These are phyloP conservation scores for Leccinum disarticulatum DNA, from an alignment of 768 basidiomycete species.

Conservation along the genomic window DNA sequence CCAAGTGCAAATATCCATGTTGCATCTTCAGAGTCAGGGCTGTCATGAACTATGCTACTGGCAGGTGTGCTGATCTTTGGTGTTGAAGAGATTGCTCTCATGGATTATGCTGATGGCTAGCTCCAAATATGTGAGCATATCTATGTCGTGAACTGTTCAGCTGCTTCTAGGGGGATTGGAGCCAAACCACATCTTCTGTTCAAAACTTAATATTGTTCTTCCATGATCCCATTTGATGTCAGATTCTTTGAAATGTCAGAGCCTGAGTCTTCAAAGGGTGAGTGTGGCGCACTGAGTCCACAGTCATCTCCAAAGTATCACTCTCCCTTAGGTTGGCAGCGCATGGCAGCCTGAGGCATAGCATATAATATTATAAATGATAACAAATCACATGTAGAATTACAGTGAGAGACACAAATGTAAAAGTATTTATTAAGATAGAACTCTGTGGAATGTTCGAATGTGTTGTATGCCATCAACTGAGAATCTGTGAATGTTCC, in stretches of 20 bases:
- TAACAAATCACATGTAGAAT: too few species aligned
- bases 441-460: neutral
- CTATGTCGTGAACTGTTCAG: neutral
- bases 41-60: too few species aligned
- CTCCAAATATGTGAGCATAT: neutral
- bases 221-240: too few species aligned
- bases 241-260: too few species aligned
- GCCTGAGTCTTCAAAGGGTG: too few species aligned
- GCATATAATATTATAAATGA: too few species aligned
- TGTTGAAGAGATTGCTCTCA: neutral
- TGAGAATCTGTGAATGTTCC: neutral
- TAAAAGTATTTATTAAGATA: conserved; percentile 1
- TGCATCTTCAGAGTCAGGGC: too few species aligned
- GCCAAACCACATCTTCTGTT: neutral
- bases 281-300: too few species aligned
- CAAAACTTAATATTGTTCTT: neutral
- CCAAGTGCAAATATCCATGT: neutral
- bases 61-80: neutral
- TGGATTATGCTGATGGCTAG: neutral
- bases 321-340: too few species aligned
- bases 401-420: neutral
- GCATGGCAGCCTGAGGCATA: too few species aligned
- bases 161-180: neutral
- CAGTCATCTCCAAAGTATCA: too few species aligned
- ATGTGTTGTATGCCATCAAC: neutral